Evolutionary conservation across 2,329 filamentous ascomycete species (phyloP).

Genomic region (Microcera coccophila): DNA sequence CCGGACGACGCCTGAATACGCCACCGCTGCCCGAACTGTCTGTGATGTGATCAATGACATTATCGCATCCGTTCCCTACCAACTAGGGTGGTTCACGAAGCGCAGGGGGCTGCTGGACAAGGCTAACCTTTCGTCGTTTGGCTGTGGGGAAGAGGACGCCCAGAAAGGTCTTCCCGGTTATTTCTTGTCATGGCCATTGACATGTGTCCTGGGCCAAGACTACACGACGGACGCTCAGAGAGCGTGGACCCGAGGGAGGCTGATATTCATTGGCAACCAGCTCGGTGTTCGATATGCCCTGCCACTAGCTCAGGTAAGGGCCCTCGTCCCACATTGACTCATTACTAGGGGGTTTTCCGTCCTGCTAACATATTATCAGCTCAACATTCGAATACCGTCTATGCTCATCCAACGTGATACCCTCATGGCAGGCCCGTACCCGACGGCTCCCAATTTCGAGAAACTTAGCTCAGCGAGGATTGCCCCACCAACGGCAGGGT

Average conservation of each 20-base stretch:
- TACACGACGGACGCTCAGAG: slow-evolving; percentile 57
- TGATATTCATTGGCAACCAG: slow-evolving; percentile 52
- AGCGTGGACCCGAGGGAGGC: slow-evolving; percentile 50
- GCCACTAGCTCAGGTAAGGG: slow-evolving; percentile 49
- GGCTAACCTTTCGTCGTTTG: slow-evolving; percentile 43
- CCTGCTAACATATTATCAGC: slow-evolving; percentile 34
- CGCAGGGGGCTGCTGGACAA: slow-evolving; percentile 39
- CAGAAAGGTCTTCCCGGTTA: slow-evolving; percentile 56
- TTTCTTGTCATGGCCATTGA: slow-evolving; percentile 57
- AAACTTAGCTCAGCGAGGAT: slow-evolving; percentile 41
- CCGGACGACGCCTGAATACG: slow-evolving; percentile 59
- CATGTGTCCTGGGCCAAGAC: slow-evolving; percentile 52
- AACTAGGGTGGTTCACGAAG: slow-evolving; percentile 56
- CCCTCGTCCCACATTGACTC: no score
- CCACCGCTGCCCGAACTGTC: slow-evolving; percentile 48
- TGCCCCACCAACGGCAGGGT: slow-evolving; percentile 33
- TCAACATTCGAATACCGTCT: slow-evolving; percentile 56
- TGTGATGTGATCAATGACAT: slow-evolving; percentile 55
- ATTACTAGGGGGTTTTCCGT: no score
- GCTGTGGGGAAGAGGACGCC: slow-evolving; percentile 46
- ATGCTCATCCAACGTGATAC: slow-evolving; percentile 58
- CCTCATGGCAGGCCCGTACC: slow-evolving; percentile 44
- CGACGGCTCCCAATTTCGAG: slow-evolving; percentile 41
- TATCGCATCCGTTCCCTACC: slow-evolving; percentile 58
- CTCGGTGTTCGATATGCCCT: slow-evolving; percentile 57